Conservation (phyloP, 1,284 basidiomycete species). For the Tilletia setariae region DNA sequence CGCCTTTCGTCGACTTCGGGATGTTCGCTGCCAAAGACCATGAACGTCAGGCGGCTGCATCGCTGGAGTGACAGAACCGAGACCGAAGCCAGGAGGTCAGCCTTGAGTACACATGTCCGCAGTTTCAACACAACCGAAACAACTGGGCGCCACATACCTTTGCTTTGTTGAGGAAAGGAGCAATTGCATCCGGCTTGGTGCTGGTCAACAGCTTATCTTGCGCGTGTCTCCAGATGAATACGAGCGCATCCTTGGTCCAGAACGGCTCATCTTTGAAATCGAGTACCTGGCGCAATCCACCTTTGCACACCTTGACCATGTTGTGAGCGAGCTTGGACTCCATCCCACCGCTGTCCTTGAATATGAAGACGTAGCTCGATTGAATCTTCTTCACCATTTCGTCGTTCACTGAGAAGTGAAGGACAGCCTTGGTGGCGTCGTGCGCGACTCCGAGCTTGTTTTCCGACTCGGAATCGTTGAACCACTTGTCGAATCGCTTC, state of each 20-base stretch:
- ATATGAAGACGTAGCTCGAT: not conserved
- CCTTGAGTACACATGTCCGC: not conserved
- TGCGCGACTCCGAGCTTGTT: not conserved
- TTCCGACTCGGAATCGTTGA: not conserved
- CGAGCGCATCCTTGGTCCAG: slow-evolving; percentile 2
- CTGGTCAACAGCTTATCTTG: not conserved
- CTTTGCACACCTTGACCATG: not conserved
- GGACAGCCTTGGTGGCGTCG: slow-evolving; percentile 4
- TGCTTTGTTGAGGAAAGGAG: slow-evolving; percentile 10
- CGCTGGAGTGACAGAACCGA: not conserved
- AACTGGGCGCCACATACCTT: not conserved
- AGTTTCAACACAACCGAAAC: too few relatives aligned
- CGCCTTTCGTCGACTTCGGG: slow-evolving; percentile 1
- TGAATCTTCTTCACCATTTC: not conserved
- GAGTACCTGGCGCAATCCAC: not conserved
- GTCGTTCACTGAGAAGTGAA: slow-evolving; percentile 2
- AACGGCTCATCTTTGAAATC: not conserved
- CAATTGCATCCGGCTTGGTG: not conserved
- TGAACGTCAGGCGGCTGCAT: not conserved
- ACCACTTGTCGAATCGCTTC: slow-evolving; percentile 1
- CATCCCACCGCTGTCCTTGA: not conserved
- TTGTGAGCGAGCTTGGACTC: not conserved
- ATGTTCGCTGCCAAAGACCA: slow-evolving; percentile 8
- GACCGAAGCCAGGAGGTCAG: not conserved
- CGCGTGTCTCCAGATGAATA: not conserved